Evolutionary conservation across 78 protist species (phyloP), one percentile per base, ranked within the genome.

Genomic region (Dictyostelium brefeldianum): DNA sequence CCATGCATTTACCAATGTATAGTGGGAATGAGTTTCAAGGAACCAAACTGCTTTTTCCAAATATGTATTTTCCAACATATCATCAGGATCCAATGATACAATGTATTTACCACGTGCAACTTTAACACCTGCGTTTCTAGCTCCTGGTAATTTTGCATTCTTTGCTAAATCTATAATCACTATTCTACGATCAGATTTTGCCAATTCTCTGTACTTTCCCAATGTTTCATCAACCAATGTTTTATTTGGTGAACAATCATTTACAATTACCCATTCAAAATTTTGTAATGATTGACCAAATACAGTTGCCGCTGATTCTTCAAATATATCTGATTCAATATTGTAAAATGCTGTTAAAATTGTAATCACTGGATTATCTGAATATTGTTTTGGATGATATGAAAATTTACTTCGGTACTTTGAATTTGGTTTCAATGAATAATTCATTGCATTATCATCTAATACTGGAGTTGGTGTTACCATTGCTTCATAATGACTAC

Each of bases 31-130:
- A 1, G 92, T 85, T 48, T 85, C 92, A 1, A 85, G 29, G 62
- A 85, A 85, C 92, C 92, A 85, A 18, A 85, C 92, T 22, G 92
- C 92, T 62, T 85, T 85, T 48, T 85, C 92, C 0, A 85, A 69
- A 78, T 85, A 85, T 20, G 92, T 85, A 14, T 25, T 73, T 62
- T 85, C 92, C 41, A 85, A 73, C 50, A 85, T 47, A 85, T 85
- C 92, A 85, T 85, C 92, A 6, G 92, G 92, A 62, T 85, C 92
- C 67, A 85, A 75, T 8, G 65, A 29, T 1, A 85, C 36, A 14
- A 85, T 41, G 18, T 85, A 85, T 75, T 85, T 85, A 17, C 92
- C 92, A 17, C 25, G 27, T 5, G 83, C 75, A 20, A 59, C n/a
- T 27, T 59, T 56, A 20, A 85, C 6, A 75, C 92, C 92, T 14